These are phyloP conservation scores for Arabidopsis suecica DNA, from an alignment of 345 rosid species.

Conservation along the genomic window DNA sequence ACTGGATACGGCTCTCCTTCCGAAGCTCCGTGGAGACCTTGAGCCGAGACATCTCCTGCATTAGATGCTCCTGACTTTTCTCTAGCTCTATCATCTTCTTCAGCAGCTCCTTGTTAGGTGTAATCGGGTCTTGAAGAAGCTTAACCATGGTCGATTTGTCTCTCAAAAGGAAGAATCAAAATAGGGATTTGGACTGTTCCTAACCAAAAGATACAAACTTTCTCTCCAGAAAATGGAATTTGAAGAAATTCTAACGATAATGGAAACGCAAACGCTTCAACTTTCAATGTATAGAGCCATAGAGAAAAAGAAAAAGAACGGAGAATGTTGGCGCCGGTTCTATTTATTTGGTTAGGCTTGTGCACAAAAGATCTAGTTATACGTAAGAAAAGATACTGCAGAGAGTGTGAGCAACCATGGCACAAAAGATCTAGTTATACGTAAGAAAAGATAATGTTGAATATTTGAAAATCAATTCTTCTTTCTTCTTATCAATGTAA, in stretches of 20 bases:
- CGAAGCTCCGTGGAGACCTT: conserved; percentile 48
- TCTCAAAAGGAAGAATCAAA: too few relatives aligned
- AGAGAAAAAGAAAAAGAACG: neutral
- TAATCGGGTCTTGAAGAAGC: conserved; percentile 9
- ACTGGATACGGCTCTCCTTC: conserved; percentile 8
- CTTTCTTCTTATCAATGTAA: too few relatives aligned
- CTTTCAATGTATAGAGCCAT: too few relatives aligned
- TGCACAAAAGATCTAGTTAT: neutral
- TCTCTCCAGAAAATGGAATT: too few relatives aligned
- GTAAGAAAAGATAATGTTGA: too few relatives aligned
- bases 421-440: neutral
- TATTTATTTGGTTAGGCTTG: neutral
- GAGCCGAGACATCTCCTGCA: conserved; percentile 72
- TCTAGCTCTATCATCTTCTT: conserved; percentile 80
- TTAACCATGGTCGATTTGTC: neutral
- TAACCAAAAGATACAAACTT: too few relatives aligned
- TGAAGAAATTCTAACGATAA: too few relatives aligned
- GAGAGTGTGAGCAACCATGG: neutral
- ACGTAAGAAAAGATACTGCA: too few relatives aligned
- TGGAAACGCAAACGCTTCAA: too few relatives aligned
- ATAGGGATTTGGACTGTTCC: too few relatives aligned
- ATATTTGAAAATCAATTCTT: too few relatives aligned
- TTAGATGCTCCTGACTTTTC: conserved; percentile 71
- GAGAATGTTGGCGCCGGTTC: neutral
- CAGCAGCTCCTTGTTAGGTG: conserved; percentile 69